A percentile compares a stretch with the other conserved stretches of the same genome.
Evolutionary conservation across 176 grass and related monocot genomes (phyloP).

Genomic region (Bromus sterilis): DNA sequence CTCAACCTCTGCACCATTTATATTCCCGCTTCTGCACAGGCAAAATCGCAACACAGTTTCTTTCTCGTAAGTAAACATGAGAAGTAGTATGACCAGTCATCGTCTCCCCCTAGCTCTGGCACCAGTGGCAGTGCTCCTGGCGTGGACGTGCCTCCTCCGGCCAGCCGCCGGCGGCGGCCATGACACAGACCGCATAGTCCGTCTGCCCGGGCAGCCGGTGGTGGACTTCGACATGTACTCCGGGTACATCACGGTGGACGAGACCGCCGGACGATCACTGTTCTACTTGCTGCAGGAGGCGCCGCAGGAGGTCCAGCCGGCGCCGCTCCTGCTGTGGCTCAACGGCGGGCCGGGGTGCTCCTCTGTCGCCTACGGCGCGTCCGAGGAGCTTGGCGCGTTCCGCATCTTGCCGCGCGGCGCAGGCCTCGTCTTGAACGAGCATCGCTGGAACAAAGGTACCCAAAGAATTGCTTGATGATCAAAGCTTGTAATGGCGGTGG

Average conservation of each 20-base stretch:
- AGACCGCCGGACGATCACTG: conserved; percentile 37
- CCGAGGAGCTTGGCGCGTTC: conserved; percentile 77
- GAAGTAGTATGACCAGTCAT: neutral
- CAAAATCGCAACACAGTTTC: neutral
- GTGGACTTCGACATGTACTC: conserved; percentile 79
- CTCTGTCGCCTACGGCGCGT: conserved; percentile 68
- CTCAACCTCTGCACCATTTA: conserved; percentile 1
- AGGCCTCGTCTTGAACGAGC: conserved; percentile 50
- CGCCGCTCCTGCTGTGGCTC: conserved; percentile 82
- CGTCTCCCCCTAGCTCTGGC: neutral
- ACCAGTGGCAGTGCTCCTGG: neutral
- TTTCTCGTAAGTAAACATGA: neutral
- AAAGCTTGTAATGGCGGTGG: neutral
- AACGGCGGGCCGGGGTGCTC: conserved; percentile 86
- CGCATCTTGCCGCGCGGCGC: conserved; percentile 49
- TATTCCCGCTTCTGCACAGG: neutral
- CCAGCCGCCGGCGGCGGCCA: neutral
- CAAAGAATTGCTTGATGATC: neutral
- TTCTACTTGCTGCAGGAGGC: conserved; percentile 72
- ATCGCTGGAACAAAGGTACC: conserved; percentile 71
- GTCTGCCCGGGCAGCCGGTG: conserved; percentile 52
- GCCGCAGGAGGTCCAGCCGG: conserved; percentile 15
- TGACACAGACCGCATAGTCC: neutral
- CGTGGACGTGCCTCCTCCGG: neutral
- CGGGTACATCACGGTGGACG: conserved; percentile 58